A percentile compares a stretch with the other conserved stretches of the same genome.
phyloP scores from a whole-genome alignment of 192 early-diverging fungal species.

The Entomortierella beljakovae region DNA sequence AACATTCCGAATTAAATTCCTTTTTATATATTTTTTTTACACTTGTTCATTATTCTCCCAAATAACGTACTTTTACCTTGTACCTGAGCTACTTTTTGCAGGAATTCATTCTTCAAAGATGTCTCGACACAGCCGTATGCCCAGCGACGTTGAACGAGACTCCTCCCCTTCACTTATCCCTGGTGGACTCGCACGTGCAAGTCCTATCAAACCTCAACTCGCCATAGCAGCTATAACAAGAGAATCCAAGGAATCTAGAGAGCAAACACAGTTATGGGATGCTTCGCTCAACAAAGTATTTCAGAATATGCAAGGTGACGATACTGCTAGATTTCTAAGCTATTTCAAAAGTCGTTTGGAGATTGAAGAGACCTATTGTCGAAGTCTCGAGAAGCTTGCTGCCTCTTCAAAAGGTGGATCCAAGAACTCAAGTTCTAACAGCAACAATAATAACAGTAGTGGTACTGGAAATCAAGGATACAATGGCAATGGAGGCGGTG shows the following conservation, averaged over 20 bases:
- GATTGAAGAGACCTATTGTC: slow-evolving; percentile 39
- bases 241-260: slow-evolving; percentile 38
- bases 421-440: slow-evolving; percentile 3
- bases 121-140: slow-evolving; percentile 38
- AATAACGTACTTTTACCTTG: background rate
- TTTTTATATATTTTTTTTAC: background rate
- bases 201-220: slow-evolving; percentile 39
- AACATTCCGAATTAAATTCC: too few relatives aligned
- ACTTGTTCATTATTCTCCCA: background rate
- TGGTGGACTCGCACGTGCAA: slow-evolving; percentile 24
- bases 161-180: background rate
- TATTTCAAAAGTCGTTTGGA: slow-evolving; percentile 50
- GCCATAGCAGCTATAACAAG: slow-evolving; percentile 44
- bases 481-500: background rate
- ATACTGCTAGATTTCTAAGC: slow-evolving; percentile 32
- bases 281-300: slow-evolving; percentile 39
- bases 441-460: slow-evolving; percentile 5
- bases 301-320: slow-evolving; percentile 52
- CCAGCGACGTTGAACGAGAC: slow-evolving; percentile 39
- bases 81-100: background rate
- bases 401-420: slow-evolving; percentile 9
- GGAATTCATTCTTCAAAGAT: background rate
- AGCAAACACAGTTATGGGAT: slow-evolving; percentile 45
- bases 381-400: slow-evolving; percentile 36
- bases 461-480: background rate